A percentile compares a stretch with the other conserved stretches of the same genome.
These are phyloP conservation scores for Grosmannia huntii DNA, from an alignment of 2,329 filamentous ascomycete genomes.

Conservation along the genomic window DNA sequence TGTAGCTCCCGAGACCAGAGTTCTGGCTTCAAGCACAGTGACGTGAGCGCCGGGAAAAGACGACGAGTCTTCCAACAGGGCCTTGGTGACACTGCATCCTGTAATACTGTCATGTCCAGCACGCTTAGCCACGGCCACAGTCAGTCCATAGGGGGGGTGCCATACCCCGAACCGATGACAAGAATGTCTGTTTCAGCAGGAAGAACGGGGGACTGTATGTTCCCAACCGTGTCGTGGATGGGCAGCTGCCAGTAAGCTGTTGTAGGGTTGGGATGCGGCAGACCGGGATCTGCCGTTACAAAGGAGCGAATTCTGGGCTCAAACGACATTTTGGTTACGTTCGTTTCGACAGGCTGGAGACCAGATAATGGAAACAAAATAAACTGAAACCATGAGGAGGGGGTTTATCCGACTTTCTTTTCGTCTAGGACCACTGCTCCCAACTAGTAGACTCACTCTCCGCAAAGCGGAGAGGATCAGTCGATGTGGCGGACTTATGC, in stretches of 20 bases:
- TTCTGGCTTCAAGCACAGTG: constrained; percentile 17
- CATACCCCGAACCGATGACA: constrained; percentile 22
- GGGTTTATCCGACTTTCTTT: too few species aligned
- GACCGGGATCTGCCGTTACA: background rate
- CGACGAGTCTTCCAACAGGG: constrained; percentile 15
- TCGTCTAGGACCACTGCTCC: too few species aligned
- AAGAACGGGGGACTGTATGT: constrained; percentile 8
- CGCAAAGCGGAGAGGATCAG: too few species aligned
- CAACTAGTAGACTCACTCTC: too few species aligned
- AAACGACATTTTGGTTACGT: background rate
- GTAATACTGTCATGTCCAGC: constrained; percentile 15
- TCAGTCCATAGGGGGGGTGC: too few species aligned
- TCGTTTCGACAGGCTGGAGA: too few species aligned
- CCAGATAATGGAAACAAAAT: too few species aligned
- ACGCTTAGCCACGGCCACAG: too few species aligned
- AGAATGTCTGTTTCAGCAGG: constrained; percentile 2
- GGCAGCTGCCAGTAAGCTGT: constrained; percentile 18
- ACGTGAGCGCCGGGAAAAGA: constrained; percentile 3
- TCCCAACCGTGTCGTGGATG: constrained; percentile 11
- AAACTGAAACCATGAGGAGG: too few species aligned
- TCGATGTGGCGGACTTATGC: too few species aligned
- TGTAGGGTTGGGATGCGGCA: constrained; percentile 22
- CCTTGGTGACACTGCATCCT: constrained; percentile 18
- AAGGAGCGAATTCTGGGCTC: background rate
- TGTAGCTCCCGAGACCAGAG: constrained; percentile 17